Evolutionary conservation across 1,284 basidiomycete species (phyloP).

Genomic region (Lentinula novae-zelandiae): DNA sequence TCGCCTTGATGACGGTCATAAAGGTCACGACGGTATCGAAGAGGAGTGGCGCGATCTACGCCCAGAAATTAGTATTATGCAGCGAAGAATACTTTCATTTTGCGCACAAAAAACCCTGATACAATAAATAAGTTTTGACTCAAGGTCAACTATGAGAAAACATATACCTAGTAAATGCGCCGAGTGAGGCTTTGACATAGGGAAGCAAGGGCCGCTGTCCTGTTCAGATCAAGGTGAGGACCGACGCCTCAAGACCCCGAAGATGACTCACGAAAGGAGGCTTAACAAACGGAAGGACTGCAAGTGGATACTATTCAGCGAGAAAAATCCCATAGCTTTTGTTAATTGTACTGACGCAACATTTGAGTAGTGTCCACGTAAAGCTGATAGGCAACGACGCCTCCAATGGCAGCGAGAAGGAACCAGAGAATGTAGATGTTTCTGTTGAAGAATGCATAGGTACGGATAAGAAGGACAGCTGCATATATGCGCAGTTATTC

Average conservation of each 20-base stretch:
- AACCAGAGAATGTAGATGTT: slow-evolving; percentile 60
- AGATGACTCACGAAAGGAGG: slow-evolving; percentile 49
- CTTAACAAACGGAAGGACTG: slow-evolving; percentile 65
- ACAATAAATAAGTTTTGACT: slow-evolving; percentile 9
- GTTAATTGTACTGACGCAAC: slow-evolving; percentile 47
- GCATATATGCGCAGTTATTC: slow-evolving; percentile 19
- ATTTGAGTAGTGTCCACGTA: slow-evolving; percentile 75
- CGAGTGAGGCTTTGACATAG: slow-evolving; percentile 72
- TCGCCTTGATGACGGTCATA: slow-evolving; percentile 74
- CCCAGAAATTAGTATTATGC: background rate
- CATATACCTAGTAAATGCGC: slow-evolving; percentile 68
- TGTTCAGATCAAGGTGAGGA: slow-evolving; percentile 20
- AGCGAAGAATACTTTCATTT: background rate
- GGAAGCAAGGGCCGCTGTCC: slow-evolving; percentile 66
- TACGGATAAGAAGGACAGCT: slow-evolving; percentile 76
- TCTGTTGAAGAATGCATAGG: slow-evolving; percentile 80
- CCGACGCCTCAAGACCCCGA: background rate
- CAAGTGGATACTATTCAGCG: slow-evolving; percentile 12
- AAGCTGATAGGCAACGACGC: slow-evolving; percentile 73
- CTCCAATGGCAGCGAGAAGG: slow-evolving; percentile 58
- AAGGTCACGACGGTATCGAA: slow-evolving; percentile 75
- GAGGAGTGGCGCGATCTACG: slow-evolving; percentile 69
- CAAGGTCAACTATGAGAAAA: slow-evolving; percentile 12
- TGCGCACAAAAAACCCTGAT: slow-evolving; percentile 64
- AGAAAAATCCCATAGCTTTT: background rate